These are phyloP conservation scores for Allantophomopsis lycopodina DNA, from an alignment of 2,329 filamentous ascomycete genomes.

Conservation along the genomic window DNA sequence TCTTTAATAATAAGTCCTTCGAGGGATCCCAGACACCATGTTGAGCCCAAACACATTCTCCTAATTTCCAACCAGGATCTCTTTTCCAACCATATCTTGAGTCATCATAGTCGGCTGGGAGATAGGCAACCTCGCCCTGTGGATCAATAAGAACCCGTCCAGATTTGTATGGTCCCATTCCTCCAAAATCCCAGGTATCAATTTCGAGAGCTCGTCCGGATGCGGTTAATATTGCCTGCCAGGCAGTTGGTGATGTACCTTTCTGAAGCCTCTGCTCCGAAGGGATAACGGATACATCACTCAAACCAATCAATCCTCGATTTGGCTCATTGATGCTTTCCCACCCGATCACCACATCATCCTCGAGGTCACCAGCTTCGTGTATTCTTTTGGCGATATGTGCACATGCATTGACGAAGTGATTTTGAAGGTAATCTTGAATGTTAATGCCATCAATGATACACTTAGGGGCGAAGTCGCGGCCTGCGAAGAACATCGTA, in stretches of 20 bases:
- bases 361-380: conserved; percentile 78
- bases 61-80: conserved; percentile 77
- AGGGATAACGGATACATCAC: conserved; percentile 70
- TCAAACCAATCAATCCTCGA: conserved; percentile 70
- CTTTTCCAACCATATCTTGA: conserved; percentile 81
- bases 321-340: conserved; percentile 95
- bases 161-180: conserved; percentile 81
- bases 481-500: conserved; percentile 84
- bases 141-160: conserved; percentile 77
- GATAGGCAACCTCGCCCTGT: conserved; percentile 72
- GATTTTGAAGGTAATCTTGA: conserved; percentile 82
- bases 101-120: conserved; percentile 73
- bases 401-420: conserved; percentile 68
- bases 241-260: conserved; percentile 83
- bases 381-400: conserved; percentile 76
- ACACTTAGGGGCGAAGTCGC: conserved; percentile 88
- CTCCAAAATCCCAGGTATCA: conserved; percentile 86
- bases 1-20: conserved; percentile 63
- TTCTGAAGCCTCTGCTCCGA: conserved; percentile 84
- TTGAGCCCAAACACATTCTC: conserved; percentile 94
- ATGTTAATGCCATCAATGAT: conserved; percentile 93
- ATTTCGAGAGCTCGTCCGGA: conserved; percentile 83
- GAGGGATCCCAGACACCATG: conserved; percentile 87
- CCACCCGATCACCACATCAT: conserved; percentile 85
- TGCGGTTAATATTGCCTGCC: conserved; percentile 87